phyloP scores from a whole-genome alignment of 805 yeast species.

The Candida railenensis region DNA sequence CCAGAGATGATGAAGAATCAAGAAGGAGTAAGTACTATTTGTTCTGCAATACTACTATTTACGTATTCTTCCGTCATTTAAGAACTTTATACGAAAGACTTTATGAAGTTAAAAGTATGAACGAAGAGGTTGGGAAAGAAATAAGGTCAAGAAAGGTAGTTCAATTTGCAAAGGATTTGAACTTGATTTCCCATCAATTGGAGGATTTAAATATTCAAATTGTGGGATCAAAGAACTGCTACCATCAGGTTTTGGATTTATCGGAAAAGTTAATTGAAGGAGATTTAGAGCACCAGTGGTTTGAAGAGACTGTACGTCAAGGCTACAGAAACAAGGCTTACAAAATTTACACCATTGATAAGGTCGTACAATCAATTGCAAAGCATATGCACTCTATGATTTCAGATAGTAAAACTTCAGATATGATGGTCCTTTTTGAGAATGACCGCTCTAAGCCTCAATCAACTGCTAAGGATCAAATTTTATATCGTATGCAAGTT shows the following conservation, averaged over 20 bases:
- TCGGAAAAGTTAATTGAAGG: slow-evolving; percentile 82
- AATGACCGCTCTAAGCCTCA: slow-evolving; percentile 62
- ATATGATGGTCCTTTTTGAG: slow-evolving; percentile 79
- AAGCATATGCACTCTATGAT: slow-evolving; percentile 87
- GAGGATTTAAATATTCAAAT: slow-evolving; percentile 79
- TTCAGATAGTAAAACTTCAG: slow-evolving; percentile 76
- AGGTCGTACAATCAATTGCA: slow-evolving; percentile 68
- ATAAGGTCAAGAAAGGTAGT: slow-evolving; percentile 61
- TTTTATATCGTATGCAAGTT: slow-evolving; percentile 84
- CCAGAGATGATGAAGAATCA: slow-evolving; percentile 13
- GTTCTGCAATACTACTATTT: slow-evolving; percentile 85
- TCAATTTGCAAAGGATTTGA: slow-evolving; percentile 84
- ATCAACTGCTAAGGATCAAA: slow-evolving; percentile 84
- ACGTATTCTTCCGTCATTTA: slow-evolving; percentile 84
- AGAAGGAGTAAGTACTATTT: slow-evolving; percentile 60
- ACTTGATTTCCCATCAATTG: slow-evolving; percentile 74
- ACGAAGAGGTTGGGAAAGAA: slow-evolving; percentile 70
- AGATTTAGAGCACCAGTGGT: slow-evolving; percentile 89
- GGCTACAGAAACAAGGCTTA: slow-evolving; percentile 93
- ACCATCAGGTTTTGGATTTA: slow-evolving; percentile 72
- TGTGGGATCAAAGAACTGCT: slow-evolving; percentile 60
- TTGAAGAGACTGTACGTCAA: slow-evolving; percentile 93
- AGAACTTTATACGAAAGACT: slow-evolving; percentile 80
- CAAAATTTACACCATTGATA: slow-evolving; percentile 89
- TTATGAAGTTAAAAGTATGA: slow-evolving; percentile 69